Evolutionary conservation across 768 basidiomycete genomes (phyloP).

Genomic region (Suillus subaureus): DNA sequence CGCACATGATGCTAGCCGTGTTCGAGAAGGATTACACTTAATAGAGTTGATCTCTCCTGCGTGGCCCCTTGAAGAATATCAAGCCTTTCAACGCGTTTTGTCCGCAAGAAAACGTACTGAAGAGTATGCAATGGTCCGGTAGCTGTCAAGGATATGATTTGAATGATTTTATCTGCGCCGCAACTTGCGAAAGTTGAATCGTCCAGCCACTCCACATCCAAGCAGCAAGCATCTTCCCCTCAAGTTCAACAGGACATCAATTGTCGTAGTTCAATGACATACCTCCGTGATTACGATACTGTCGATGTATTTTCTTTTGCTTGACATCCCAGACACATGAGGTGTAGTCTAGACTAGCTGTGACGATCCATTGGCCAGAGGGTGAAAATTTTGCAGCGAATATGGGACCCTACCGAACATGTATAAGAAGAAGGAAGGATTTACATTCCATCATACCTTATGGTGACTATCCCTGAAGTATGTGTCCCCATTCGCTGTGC

Average conservation of each 20-base stretch:
- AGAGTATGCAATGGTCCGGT: constrained; percentile 61
- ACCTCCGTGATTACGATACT: constrained; percentile 72
- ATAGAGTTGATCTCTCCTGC: constrained; percentile 78
- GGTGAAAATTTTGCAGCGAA: constrained; percentile 79
- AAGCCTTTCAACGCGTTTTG: not conserved
- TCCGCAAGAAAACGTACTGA: constrained; percentile 43
- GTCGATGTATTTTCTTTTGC: constrained; percentile 58
- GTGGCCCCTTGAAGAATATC: constrained; percentile 57
- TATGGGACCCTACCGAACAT: constrained; percentile 66
- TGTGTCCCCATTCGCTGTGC: constrained; percentile 56
- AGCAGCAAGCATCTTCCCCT: constrained; percentile 61
- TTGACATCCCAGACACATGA: constrained; percentile 79
- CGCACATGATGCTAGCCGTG: constrained; percentile 76
- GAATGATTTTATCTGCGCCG: constrained; percentile 67
- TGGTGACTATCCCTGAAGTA: constrained; percentile 69
- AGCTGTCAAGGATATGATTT: constrained; percentile 59
- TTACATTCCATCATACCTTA: constrained; percentile 46
- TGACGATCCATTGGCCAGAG: constrained; percentile 70
- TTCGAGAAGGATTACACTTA: constrained; percentile 64
- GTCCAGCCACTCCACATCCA: constrained; percentile 81
- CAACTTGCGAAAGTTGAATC: constrained; percentile 72
- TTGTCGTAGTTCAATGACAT: constrained; percentile 14
- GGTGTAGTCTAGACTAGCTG: constrained; percentile 78
- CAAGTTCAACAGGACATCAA: constrained; percentile 12
- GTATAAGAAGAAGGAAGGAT: constrained; percentile 15